Conservation (phyloP, 140 eudicot genomes). For the Bidens hawaiensis region DNA sequence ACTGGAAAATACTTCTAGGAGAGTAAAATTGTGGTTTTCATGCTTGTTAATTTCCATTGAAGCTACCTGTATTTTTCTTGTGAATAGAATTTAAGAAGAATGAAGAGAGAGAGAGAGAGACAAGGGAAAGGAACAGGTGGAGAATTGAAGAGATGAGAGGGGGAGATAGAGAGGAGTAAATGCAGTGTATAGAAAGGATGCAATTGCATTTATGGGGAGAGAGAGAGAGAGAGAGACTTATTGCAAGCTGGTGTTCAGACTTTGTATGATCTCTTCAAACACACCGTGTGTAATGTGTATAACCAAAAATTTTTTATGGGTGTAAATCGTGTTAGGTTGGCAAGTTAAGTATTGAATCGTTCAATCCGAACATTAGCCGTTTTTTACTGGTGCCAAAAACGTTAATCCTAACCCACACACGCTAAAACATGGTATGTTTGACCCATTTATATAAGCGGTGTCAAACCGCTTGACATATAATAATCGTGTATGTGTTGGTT, state of each 20-base stretch:
- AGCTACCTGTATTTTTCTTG: conserved; percentile 42
- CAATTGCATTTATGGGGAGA: conserved; percentile 63
- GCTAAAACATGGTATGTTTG: too few relatives aligned
- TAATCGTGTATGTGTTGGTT: too few relatives aligned
- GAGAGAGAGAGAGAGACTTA: conserved; percentile 33
- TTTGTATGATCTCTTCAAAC: conserved; percentile 14
- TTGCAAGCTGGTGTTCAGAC: conserved; percentile 37
- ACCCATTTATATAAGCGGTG: too few relatives aligned
- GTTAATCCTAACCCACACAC: too few relatives aligned
- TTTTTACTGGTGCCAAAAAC: too few relatives aligned
- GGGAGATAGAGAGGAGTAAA: conserved; percentile 54
- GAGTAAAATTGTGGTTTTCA: conserved; percentile 22
- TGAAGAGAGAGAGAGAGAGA: conserved; percentile 28
- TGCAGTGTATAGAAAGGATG: conserved; percentile 74
- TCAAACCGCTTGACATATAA: too few relatives aligned
- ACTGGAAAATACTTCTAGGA: conserved; percentile 25
- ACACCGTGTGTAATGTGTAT: conserved; percentile 17
- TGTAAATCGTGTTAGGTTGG: too few relatives aligned
- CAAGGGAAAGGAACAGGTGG: conserved; percentile 26
- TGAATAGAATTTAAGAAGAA: conserved; percentile 76
- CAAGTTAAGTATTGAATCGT: too few relatives aligned
- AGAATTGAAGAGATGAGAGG: conserved; percentile 38
- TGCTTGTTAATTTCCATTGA: conserved; percentile 30
- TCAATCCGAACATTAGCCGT: too few relatives aligned
- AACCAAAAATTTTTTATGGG: too few relatives aligned